Conservation (phyloP, 768 basidiomycete species). For the Serendipita sp. region DNA sequence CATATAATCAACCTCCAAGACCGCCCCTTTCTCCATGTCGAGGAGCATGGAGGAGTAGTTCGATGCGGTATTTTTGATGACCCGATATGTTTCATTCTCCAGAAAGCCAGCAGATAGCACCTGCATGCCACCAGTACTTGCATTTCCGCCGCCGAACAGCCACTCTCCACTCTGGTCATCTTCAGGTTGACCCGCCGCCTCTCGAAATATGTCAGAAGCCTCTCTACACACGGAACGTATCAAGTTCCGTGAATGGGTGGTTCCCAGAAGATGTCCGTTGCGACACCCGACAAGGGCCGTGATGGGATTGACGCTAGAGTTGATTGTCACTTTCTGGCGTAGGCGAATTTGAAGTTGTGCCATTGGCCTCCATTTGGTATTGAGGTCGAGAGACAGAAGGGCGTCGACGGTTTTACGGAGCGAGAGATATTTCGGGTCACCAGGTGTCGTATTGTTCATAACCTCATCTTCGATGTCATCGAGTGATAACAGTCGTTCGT, state of each 20-base stretch:
- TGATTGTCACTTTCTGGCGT: constrained; percentile 67
- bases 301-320: constrained; percentile 70
- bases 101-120: constrained; percentile 32
- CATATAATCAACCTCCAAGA: constrained; percentile 67
- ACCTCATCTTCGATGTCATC: constrained; percentile 28
- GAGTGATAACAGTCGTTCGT: constrained; percentile 30
- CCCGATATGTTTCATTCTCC: constrained; percentile 37
- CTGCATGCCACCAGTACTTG: constrained; percentile 9
- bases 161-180: constrained; percentile 13
- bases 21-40: constrained; percentile 43
- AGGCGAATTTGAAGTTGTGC: constrained; percentile 49
- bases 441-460: constrained; percentile 16
- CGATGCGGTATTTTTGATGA: constrained; percentile 38
- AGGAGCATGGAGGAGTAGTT: constrained; percentile 72
- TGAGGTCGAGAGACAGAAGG: constrained; percentile 42
- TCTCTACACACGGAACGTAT: constrained; percentile 49
- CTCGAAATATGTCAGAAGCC: constrained; percentile 40
- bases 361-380: constrained; percentile 48
- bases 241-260: constrained; percentile 28
- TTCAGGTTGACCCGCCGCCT: constrained; percentile 14
- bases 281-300: constrained; percentile 65
- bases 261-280: constrained; percentile 56
- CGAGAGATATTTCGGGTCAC: constrained; percentile 33
- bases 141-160: constrained; percentile 30
- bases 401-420: constrained; percentile 55